A percentile compares a stretch with the other conserved stretches of the same genome.
phyloP scores from a whole-genome alignment of 163 green algal genomes.

The Scenedesmus sp. region DNA sequence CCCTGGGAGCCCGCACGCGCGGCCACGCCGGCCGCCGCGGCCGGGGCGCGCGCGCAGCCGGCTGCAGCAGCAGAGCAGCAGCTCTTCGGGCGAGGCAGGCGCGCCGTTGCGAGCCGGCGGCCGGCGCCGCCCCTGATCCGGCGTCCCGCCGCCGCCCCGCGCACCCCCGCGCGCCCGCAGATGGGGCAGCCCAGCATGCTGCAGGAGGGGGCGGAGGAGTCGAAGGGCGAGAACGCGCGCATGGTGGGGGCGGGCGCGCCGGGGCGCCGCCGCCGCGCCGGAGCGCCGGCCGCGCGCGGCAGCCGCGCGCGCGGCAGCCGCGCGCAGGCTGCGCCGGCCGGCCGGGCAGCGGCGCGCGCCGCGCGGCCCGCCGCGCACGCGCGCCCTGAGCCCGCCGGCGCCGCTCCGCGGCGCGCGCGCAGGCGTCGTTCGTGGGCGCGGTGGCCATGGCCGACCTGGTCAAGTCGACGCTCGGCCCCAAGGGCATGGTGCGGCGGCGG shows the following conservation, averaged over 20 bases:
- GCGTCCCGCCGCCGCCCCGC: too few species aligned
- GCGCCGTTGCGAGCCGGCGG: not conserved
- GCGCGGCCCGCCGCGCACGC: too few species aligned
- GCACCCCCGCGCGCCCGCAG: slow-evolving; percentile 32
- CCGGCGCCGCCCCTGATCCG: not conserved
- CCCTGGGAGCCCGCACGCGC: too few species aligned
- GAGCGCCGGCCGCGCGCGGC: not conserved
- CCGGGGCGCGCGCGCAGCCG: too few species aligned
- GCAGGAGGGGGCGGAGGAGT: slow-evolving; percentile 80
- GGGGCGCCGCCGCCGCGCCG: too few species aligned
- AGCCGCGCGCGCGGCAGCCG: not conserved
- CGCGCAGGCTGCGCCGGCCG: not conserved
- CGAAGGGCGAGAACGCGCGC: slow-evolving; percentile 94
- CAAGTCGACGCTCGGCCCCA: slow-evolving; percentile 98
- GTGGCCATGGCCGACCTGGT: slow-evolving; percentile 99
- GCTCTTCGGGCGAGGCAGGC: too few species aligned
- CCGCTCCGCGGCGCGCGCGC: too few species aligned
- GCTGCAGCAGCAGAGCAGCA: too few species aligned
- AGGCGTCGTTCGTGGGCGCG: slow-evolving; percentile 96
- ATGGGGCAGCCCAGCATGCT: slow-evolving; percentile 69
- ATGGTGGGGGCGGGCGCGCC: slow-evolving; percentile 68
- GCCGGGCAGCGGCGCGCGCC: not conserved
- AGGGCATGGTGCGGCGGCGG: slow-evolving; percentile 96
- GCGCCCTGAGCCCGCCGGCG: slow-evolving; percentile 9
- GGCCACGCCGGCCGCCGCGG: too few species aligned